phyloP scores from a whole-genome alignment of 805 yeast species.

The Candida stauntonica region DNA sequence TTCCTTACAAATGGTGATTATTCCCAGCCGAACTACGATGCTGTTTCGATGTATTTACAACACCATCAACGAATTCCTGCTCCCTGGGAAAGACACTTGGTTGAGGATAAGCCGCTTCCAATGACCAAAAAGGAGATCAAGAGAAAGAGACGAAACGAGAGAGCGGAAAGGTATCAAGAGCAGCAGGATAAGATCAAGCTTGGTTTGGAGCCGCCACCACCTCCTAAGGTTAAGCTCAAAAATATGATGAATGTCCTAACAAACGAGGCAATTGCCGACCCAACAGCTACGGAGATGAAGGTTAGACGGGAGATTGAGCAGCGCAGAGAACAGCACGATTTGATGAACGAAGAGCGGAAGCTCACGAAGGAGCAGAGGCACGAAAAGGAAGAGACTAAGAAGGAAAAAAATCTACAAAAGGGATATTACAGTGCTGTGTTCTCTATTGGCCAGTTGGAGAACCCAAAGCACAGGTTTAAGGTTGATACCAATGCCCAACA shows the following conservation, averaged over 20 bases:
- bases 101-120: constrained; percentile 43
- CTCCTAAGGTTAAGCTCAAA: constrained; percentile 79
- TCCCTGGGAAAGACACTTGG: constrained; percentile 48
- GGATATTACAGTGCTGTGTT: constrained; percentile 61
- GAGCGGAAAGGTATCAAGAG: constrained; percentile 61
- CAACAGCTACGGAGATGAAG: constrained; percentile 74
- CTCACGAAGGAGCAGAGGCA: constrained; percentile 53
- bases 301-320: constrained; percentile 67
- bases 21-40: constrained; percentile 36
- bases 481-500: constrained; percentile 81
- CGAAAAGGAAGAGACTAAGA: constrained; percentile 43
- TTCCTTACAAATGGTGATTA: constrained; percentile 38
- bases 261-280: constrained; percentile 80
- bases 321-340: constrained; percentile 54
- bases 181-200: constrained; percentile 71
- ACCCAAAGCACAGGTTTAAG: constrained; percentile 68
- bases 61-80: constrained; percentile 72
- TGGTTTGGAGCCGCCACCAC: constrained; percentile 85
- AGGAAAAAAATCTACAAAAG: constrained; percentile 43
- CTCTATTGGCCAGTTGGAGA: constrained; percentile 46
- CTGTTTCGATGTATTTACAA: constrained; percentile 65
- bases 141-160: constrained; percentile 63
- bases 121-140: constrained; percentile 76
- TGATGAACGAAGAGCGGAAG: constrained; percentile 57
- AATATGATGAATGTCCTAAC: constrained; percentile 86